Conservation (phyloP, 768 basidiomycete genomes). For the Krasilnikovozyma curviuscula region DNA sequence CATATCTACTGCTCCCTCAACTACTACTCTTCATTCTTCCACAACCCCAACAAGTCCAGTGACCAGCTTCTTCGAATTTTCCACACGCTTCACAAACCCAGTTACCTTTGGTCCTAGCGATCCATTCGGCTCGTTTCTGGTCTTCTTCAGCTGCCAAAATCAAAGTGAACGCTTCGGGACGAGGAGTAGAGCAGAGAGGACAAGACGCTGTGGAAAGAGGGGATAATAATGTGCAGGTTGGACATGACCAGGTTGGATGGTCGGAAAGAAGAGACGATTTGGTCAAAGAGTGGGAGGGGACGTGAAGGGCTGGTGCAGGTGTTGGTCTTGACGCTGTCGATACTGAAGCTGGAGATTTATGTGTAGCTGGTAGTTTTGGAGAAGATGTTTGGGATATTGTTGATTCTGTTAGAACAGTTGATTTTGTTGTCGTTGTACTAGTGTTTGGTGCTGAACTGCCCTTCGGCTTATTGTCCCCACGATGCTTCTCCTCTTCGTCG, state of each 20-base stretch:
- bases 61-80: no score
- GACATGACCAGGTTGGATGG: constrained; percentile 1
- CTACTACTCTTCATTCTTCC: no score
- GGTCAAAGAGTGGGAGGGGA: not conserved
- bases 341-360: not conserved
- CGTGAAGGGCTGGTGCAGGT: not conserved
- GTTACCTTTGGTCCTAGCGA: no score
- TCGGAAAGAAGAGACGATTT: not conserved
- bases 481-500: not conserved
- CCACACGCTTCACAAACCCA: no score
- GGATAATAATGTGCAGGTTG: constrained; percentile 8
- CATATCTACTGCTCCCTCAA: no score
- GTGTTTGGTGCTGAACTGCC: not conserved
- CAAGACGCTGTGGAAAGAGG: not conserved
- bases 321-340: not conserved
- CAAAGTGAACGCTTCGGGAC: no score
- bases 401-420: not conserved
- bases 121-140: no score
- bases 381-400: not conserved
- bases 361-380: not conserved
- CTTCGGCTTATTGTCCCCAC: not conserved
- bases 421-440: not conserved
- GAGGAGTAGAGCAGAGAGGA: not conserved
- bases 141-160: no score
- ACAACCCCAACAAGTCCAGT: no score